Evolutionary conservation across 176 grass and related monocot species (phyloP), one percentile per base, ranked within the genome.

Genomic region (Calamus simplicifolius): DNA sequence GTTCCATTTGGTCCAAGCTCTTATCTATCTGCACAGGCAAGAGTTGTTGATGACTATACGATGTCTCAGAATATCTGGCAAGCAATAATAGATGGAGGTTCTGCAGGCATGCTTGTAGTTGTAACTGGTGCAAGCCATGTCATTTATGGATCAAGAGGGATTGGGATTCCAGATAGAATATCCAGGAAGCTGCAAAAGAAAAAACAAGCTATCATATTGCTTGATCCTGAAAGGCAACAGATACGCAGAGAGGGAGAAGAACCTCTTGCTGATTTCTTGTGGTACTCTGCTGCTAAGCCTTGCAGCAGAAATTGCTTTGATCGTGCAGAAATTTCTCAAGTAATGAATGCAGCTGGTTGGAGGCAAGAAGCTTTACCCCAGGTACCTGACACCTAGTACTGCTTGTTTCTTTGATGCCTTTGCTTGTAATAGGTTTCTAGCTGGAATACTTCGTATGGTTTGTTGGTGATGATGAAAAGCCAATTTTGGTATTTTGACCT

Each of bases 241-340:
- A 98, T 98, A 82, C 85, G 87, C 63, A 85, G 79, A 72, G 87
- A 92, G 72, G 87, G 93, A 81, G 93, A 98, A 87, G 85, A 92
- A 13, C 87, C 93, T 49, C 58, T 88, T 53, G 87, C 84, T 66
- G 93, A 98, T 83, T 79, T 98, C 69, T 69, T 98, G 49, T 98
- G 93, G 87, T 98, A 98, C 57, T 91, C 93, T 59, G 93, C 93
- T 74, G 84, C 84, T 55, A 98, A 92, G 63, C 77, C 84, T 73
- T 98, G 93, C 74, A 92, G 67, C 66, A 56, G 87, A 80, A 98
- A 98, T 88, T 98, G 93, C 73, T 98, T 98, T 52, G 93, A 98
- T 73, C 87, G 84, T 73, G 93, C 87, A 68, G 93, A 98, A 76
- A 98, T 98, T 48, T 81, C 93, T 67, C 75, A 87, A 74, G 84